A percentile compares a stretch with the other conserved stretches of the same genome.
phyloP scores from a whole-genome alignment of 225 moss, liverwort and hornwort species.

The Anthoceros angustus region DNA sequence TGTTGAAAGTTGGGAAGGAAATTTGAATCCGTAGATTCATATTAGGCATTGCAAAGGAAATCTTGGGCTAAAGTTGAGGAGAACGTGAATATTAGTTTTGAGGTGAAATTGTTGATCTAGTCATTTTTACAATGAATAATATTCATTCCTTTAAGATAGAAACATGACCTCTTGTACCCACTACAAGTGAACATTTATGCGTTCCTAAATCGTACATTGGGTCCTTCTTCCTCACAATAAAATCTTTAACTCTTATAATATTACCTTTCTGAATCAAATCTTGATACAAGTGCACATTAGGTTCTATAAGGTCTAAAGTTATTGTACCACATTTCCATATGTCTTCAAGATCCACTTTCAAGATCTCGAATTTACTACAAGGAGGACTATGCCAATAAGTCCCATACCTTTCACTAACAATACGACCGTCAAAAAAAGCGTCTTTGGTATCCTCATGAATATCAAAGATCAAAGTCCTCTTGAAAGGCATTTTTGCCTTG shows the following conservation, averaged over 20 bases:
- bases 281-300: not conserved
- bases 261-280: not conserved
- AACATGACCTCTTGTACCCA: not conserved
- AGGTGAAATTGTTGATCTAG: too few species aligned
- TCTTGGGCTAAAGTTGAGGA: too few species aligned
- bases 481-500: not conserved
- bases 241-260: not conserved
- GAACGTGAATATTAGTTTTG: too few species aligned
- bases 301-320: not conserved
- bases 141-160: too few species aligned
- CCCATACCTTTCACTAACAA: conserved; percentile 1
- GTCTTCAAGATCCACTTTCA: not conserved
- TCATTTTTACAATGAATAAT: too few species aligned
- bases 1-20: too few species aligned
- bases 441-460: conserved; percentile 4
- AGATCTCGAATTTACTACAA: not conserved
- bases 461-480: not conserved
- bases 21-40: too few species aligned
- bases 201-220: not conserved
- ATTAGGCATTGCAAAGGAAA: too few species aligned
- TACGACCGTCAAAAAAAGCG: not conserved
- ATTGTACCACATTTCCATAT: not conserved
- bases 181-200: not conserved
- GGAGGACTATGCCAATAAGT: not conserved
- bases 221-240: not conserved